phyloP scores from a whole-genome alignment of 2,329 filamentous ascomycete genomes.

The Calonectria crousiana region DNA sequence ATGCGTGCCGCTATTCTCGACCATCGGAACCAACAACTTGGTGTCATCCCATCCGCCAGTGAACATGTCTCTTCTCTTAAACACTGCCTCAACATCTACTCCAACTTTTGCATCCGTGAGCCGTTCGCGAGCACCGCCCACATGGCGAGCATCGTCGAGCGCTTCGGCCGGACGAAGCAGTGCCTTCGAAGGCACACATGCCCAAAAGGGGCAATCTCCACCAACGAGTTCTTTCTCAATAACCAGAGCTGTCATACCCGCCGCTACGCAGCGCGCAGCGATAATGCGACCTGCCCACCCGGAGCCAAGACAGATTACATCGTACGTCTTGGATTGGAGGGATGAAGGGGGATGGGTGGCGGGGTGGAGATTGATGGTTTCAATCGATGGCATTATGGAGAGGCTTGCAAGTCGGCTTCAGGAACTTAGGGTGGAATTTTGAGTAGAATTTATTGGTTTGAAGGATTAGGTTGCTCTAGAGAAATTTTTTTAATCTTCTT shows the following conservation, averaged over 20 bases:
- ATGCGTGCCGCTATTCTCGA: neutral
- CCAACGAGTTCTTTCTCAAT: neutral
- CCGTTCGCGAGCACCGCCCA: neutral
- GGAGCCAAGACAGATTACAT: neutral
- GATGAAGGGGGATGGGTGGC: neutral
- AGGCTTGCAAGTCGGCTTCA: neutral
- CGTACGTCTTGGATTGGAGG: neutral
- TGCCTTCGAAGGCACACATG: neutral
- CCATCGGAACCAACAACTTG: neutral
- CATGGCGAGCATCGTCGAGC: neutral
- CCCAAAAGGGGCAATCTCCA: neutral
- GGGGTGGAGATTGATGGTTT: neutral
- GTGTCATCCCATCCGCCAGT: neutral
- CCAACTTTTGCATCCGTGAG: neutral
- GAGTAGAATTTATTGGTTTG: neutral
- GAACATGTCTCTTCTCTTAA: neutral
- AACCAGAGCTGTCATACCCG: neutral
- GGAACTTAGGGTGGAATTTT: neutral
- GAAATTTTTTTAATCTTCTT: neutral
- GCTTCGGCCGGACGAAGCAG: neutral
- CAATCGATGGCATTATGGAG: neutral
- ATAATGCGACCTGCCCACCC: neutral
- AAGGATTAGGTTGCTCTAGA: too few species aligned
- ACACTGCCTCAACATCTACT: neutral
- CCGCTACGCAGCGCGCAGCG: neutral